Conservation (phyloP, 1,284 basidiomycete genomes). For the Boletellus sp. region DNA sequence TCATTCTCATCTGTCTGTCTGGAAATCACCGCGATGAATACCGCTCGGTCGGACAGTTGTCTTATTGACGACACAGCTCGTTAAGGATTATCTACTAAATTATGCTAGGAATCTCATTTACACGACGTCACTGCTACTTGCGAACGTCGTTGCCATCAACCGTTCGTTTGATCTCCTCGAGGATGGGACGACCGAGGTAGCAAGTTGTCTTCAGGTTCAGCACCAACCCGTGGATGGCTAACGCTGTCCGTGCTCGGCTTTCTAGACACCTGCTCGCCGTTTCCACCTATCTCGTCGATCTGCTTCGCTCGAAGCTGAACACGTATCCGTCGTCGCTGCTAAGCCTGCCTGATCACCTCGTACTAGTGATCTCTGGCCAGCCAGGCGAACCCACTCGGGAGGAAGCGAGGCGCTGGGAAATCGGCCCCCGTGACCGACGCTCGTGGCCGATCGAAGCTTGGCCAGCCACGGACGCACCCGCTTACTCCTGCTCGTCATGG, state of each 20-base stretch:
- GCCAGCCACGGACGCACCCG: too few relatives aligned
- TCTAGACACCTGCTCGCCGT: constrained; percentile 40
- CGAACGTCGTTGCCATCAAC: constrained; percentile 73
- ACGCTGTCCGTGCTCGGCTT: constrained; percentile 33
- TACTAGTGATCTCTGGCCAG: neutral
- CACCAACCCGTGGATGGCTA: neutral
- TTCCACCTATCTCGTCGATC: constrained; percentile 37
- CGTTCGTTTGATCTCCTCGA: constrained; percentile 79
- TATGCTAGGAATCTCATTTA: constrained; percentile 91
- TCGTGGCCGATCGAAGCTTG: neutral
- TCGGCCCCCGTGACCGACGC: neutral
- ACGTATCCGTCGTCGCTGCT: constrained; percentile 25
- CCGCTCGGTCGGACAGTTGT: constrained; percentile 53
- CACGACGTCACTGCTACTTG: constrained; percentile 77
- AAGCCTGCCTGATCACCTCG: constrained; percentile 25
- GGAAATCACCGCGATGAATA: too few relatives aligned
- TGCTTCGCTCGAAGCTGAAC: constrained; percentile 29
- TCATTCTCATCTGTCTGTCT: neutral
- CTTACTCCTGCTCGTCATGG: too few relatives aligned
- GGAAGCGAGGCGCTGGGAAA: constrained; percentile 28
- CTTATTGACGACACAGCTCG: constrained; percentile 66
- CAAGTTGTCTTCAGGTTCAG: too few relatives aligned
- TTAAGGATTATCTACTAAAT: constrained; percentile 86
- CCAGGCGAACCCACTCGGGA: neutral
- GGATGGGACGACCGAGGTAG: constrained; percentile 26